Evolutionary conservation across 352 stramenopile genomes (phyloP), one percentile per base, ranked within the genome.

Genomic region (Blastocystis sp.): DNA sequence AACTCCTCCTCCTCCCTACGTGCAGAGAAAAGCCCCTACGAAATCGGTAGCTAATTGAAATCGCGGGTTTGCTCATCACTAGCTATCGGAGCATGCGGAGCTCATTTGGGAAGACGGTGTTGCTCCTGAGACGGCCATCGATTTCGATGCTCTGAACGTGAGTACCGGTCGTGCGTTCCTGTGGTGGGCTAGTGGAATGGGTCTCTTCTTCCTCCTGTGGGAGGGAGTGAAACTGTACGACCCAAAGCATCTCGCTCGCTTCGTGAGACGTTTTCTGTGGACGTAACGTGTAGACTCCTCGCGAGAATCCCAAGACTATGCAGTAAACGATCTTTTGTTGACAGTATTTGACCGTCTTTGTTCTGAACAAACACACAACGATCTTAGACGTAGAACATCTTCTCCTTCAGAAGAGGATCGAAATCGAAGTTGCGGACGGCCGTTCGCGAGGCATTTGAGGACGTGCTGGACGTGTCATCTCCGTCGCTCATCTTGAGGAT

Each of bases 51-150:
- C 14, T 27, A 59, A 4, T 44, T 34, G 24, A 8, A 29, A 14
- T 46, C 9, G 0, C 18, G 24, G 36, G 34, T 18, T 32, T 38
- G 9, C 4, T 53, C 6, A 57, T 36, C 16, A 24, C 6, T 78
- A 78, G 67, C 67, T 78, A 27, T 78, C 67, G 14, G 67, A 78
- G 48, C 67, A 78, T 56, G 67, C 67, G 21, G 73, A 84, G 18
- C 59, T 84, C 44, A 84, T 84, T 84, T 84, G 73, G 73, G 73
- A 84, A 29, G 73, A 84, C 44, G 73, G 73, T 56, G 73, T 84
- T 9, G 73, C 73, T 84, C 73, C 73, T 34, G 73, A 84, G 40
- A 84, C 73, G 16, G 54, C 54, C 27, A 84, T 84, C 59, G 73
- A 84, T 84, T 84, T 84, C 34, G 73, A 84, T 84, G 73, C 64